Base-by-base conservation (phyloP, 441 rosid genomes). In the Croton setiger region DNA sequence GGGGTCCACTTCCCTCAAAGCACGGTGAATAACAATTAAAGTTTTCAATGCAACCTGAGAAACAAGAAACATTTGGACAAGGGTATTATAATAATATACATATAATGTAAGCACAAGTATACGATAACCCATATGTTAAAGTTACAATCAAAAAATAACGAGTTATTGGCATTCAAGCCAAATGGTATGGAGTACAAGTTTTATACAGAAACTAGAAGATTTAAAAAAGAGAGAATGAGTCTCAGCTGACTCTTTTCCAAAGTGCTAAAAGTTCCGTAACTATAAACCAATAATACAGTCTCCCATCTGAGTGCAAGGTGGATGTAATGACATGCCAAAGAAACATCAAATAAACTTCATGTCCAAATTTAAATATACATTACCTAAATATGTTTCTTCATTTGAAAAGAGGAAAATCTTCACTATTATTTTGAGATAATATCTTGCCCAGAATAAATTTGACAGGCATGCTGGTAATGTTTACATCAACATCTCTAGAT, bases 1-100 rank as follows among this genome's bases (percentile, higher is more conserved):
- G 44, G 92, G 97, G 79, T 95, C 99, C 69, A 90, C 99, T 86
- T 95, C 99, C 76, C 98, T 92, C 81, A 95, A 72, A 74, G 98
- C 90, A 72, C 99, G 98, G 78, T 95, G 99, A 77, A 92, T 88
- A 66, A 92, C 88, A 27, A 92, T 82, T 66, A 95, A 88, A 51
- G 97, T 90, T 86, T 95, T 95, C 77, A 92, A 78, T 13, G 98
- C 99, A 64, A 95, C 99, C 99, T 95, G 79, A 65, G 66, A 55
- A 66, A 41, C 56, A 72, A 75, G 37, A 21, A 66, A 18, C 60
- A 72, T 43, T 69, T 55, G 67, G 64, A 33, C 47, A 61, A 61
- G 20, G 13, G 37, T 7, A 59, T n/a, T 10, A 7, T 20, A 31
- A 39, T 10, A 48, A 18, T 7, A 8, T 6, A 6, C 17, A 20